Base-by-base conservation (phyloP, 2,329 filamentous ascomycete genomes). In the Calonectria hawksworthii region DNA sequence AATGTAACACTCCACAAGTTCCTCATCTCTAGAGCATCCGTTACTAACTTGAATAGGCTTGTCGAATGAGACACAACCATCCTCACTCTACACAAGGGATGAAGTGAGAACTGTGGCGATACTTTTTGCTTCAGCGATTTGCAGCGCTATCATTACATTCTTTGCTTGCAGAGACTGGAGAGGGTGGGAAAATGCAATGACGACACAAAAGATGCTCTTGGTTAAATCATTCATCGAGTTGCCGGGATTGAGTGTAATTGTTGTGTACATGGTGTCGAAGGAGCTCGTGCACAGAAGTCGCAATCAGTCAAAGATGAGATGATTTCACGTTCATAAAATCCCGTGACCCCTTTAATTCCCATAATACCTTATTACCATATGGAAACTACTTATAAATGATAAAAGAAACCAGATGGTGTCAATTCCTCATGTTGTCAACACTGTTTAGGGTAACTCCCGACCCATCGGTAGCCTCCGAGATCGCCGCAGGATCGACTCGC, bases 331-430 rank as follows among this genome's bases (percentile, higher is more conserved):
- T n/a, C n/a, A n/a, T n/a, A n/a, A n/a, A n/a, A n/a, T n/a, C n/a
- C n/a, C n/a, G n/a, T n/a, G n/a, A n/a, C n/a, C n/a, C n/a, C n/a
- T n/a, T n/a, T n/a, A n/a, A n/a, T n/a, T n/a, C n/a, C n/a, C n/a
- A n/a, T n/a, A n/a, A n/a, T 11, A 23, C 2, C 10, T 5, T 47
- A 1, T 23, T 47, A 9, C 44, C 3, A 47, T 23, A 18, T 1
- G 13, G 1, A 5, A 0, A 47, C 3, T 4, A 4, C 1, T 13
- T 13, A 1, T 47, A 23, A 6, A 8, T 4, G n/a, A 23, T 47
- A 3, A 23, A 4, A 8, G 23, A 47, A 23, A 1, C n/a, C 21
- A 0, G 11, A 47, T 47, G 1, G 1, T 47, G 21, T 7, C n/a
- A n/a, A n/a, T n/a, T n/a, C n/a, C n/a, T 23, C 7, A 21, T 9